Conservation (phyloP, 306 rosid species). For the Casuarina cunninghamiana region DNA sequence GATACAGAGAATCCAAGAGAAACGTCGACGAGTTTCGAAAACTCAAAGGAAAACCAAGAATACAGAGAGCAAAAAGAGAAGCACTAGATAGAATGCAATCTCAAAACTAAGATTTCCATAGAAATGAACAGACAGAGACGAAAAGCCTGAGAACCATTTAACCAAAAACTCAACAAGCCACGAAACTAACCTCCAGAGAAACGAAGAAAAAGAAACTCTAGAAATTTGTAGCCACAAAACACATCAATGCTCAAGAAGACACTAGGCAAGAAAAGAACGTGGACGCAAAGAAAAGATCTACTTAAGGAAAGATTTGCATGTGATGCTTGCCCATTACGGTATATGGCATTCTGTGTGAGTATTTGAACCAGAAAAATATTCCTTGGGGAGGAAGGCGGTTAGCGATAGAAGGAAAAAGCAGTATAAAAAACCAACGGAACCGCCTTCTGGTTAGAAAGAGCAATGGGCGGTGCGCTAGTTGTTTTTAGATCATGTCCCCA, state of each 20-base stretch:
- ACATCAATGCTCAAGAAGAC: no score
- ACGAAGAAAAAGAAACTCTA: not conserved
- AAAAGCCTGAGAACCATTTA: not conserved
- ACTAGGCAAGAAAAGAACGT: not conserved
- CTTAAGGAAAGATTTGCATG: no score
- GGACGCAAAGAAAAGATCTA: not conserved
- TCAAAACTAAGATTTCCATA: not conserved
- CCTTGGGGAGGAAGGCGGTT: conserved; percentile 24
- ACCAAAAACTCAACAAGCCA: not conserved
- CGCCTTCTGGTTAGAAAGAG: conserved; percentile 15
- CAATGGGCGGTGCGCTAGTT: conserved; percentile 29
- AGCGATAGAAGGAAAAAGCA: not conserved
- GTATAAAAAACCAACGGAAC: conserved; percentile 26
- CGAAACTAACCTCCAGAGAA: not conserved
- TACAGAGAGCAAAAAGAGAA: not conserved
- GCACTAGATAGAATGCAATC: not conserved
- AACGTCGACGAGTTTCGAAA: not conserved
- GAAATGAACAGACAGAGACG: not conserved
- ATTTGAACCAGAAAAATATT: not conserved
- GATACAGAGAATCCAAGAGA: not conserved
- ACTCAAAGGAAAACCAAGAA: not conserved
- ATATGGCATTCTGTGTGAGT: not conserved
- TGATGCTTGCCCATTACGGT: no score
- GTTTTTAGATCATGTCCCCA: conserved; percentile 12
- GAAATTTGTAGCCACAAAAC: no score